Percentiles rank a stretch among this genome's conserved stretches.
Evolutionary conservation across 2,329 filamentous ascomycete genomes (phyloP).

Genomic region (Laburnicola sp.): DNA sequence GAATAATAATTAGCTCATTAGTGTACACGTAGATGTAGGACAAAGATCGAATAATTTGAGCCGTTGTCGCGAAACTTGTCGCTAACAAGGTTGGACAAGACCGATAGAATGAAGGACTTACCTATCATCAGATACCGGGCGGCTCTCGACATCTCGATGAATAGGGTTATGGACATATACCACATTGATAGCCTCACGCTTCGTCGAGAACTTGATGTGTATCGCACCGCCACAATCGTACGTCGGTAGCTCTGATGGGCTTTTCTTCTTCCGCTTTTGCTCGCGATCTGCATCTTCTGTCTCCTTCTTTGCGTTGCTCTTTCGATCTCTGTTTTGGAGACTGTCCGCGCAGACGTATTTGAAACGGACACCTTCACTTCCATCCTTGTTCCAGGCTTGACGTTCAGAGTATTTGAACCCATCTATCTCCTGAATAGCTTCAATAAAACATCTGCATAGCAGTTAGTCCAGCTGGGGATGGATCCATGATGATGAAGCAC

Average conservation of each 20-base stretch:
- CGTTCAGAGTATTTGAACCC: slow-evolving; percentile 42
- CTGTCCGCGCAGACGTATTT: slow-evolving; percentile 42
- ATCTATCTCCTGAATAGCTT: slow-evolving; percentile 36
- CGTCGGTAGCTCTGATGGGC: slow-evolving; percentile 17
- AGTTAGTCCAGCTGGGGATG: slow-evolving; percentile 7
- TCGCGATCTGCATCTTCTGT: slow-evolving; percentile 11
- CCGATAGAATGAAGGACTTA: slow-evolving; percentile 18
- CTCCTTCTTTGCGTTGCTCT: slow-evolving; percentile 30
- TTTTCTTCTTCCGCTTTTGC: slow-evolving; percentile 6
- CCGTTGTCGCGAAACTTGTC: too few species aligned
- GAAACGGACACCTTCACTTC: slow-evolving; percentile 35
- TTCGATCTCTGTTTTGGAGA: slow-evolving; percentile 34
- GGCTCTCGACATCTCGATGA: slow-evolving; percentile 30
- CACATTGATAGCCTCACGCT: slow-evolving; percentile 39
- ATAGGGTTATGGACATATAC: slow-evolving; percentile 44
- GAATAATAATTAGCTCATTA: neutral
- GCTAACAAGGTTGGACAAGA: too few species aligned
- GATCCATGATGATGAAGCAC: neutral
- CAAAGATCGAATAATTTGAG: too few species aligned
- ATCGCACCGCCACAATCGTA: slow-evolving; percentile 42
- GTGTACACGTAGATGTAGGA: too few species aligned
- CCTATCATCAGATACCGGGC: slow-evolving; percentile 18
- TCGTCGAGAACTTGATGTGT: slow-evolving; percentile 41
- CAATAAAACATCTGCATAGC: slow-evolving; percentile 29
- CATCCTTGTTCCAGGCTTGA: slow-evolving; percentile 32